Evolutionary conservation across 768 basidiomycete species (phyloP), one percentile per base, ranked within the genome.

Genomic region (Rubroboletus satanas): DNA sequence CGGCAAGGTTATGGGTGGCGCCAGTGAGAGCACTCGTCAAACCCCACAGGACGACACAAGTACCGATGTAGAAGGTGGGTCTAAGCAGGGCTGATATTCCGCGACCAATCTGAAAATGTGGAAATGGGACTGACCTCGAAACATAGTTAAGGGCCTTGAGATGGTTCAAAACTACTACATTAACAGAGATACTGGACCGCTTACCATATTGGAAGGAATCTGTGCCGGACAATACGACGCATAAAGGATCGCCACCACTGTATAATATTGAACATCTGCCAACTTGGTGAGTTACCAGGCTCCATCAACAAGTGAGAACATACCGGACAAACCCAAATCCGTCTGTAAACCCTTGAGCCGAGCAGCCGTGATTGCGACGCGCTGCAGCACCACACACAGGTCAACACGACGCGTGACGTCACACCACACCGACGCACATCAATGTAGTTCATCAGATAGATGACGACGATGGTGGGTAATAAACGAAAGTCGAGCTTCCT

Each of bases 361-460:
- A 14, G 80, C 80, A 37, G 79, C 73, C 0, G 78, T 76, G n/a
- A 82, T 66, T 1, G 77, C 80, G 49, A 71, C 75, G n/a, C 80
- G 73, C 80, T 82, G 44, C 15, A 51, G 31, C 35, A 12, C 11
- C 21, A 23, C 21, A 37, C n/a, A 41, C 2, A 36, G 17, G 21
- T 51, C 33, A 58, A 15, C 9, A 37, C 14, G 17, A 41, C 15
- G 2, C 15, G 7, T 15, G 29, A 9, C 28, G 21, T 21, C 17
- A 10, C 26, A 41, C 45, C 26, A 46, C 14, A 38, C 2, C 33
- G 1, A 62, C 69, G 57, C 55, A 85, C 84, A 65, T 85, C 84
- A 55, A 87, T 84, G 59, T 83, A 84, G 59, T 86, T 87, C 81
- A 85, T 79, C 55, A 87, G 77, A 59, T 72, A 84, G 33, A 86